A percentile compares a stretch with the other conserved stretches of the same genome.
phyloP scores from a whole-genome alignment of 2,329 filamentous ascomycete genomes.

The Mycogone perniciosa region DNA sequence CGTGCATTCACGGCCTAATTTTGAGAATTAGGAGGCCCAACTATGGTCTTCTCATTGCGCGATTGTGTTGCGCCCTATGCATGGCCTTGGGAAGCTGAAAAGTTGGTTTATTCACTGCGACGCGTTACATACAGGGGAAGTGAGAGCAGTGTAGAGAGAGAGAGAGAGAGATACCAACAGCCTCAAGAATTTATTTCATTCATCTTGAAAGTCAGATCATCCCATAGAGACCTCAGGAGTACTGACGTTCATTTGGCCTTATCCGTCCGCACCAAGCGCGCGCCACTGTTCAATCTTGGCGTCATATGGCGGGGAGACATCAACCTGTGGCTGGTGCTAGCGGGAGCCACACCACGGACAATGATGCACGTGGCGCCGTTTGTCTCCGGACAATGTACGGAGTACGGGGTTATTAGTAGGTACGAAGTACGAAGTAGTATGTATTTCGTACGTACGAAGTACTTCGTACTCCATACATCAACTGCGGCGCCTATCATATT shows the following conservation, averaged over 20 bases:
- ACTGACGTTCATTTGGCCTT: too few species aligned
- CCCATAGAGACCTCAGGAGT: background rate
- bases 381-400: too few species aligned
- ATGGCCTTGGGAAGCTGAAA: constrained; percentile 5
- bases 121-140: constrained; percentile 1
- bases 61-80: constrained; percentile 2
- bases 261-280: too few species aligned
- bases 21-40: constrained; percentile 7
- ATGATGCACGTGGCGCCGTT: too few species aligned
- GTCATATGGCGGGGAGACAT: background rate
- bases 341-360: too few species aligned
- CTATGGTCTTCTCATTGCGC: constrained; percentile 4
- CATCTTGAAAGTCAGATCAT: background rate
- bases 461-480: too few species aligned
- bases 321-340: too few species aligned
- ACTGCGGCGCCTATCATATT: too few species aligned
- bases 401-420: too few species aligned
- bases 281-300: background rate
- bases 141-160: constrained; percentile 1
- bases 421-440: too few species aligned
- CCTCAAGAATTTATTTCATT: constrained; percentile 1
- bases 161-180: constrained; percentile 8
- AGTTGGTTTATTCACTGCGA: constrained; percentile 8
- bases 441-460: too few species aligned
- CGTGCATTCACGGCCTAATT: constrained; percentile 4